Evolutionary conservation across 2,329 filamentous ascomycete genomes (phyloP).

Genomic region (Talaromyces rugulosus): DNA sequence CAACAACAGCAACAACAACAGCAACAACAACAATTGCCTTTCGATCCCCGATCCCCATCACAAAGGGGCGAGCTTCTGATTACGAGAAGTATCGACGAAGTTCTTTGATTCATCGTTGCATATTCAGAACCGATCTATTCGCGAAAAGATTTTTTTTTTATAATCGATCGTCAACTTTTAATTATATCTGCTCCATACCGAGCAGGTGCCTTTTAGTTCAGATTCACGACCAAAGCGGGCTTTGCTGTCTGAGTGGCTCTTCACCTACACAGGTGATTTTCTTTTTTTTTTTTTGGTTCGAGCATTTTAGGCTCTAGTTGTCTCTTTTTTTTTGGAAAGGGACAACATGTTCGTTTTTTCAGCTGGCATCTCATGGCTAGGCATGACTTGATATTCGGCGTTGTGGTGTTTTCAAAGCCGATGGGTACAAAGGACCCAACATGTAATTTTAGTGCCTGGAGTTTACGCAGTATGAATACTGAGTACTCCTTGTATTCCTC

Average conservation of each 20-base stretch:
- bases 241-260: constrained; percentile 29
- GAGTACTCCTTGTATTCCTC: not conserved
- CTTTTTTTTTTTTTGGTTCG: not conserved
- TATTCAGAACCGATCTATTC: not conserved
- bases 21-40: constrained; percentile 14
- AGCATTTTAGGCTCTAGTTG: not conserved
- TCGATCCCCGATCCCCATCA: constrained; percentile 39
- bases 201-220: constrained; percentile 5
- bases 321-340: not conserved
- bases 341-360: not conserved
- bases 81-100: constrained; percentile 44
- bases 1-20: too few species aligned
- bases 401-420: constrained; percentile 25
- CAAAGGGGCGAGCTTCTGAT: constrained; percentile 35
- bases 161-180: constrained; percentile 6
- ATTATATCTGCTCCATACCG: constrained; percentile 12
- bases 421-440: constrained; percentile 12
- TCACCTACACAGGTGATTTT: constrained; percentile 10
- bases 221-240: constrained; percentile 39
- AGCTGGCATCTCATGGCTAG: constrained; percentile 10
- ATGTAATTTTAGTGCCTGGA: constrained; percentile 12
- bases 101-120: constrained; percentile 29
- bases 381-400: constrained; percentile 7
- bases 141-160: not conserved
- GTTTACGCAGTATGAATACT: not conserved